Conservation (phyloP, 306 rosid species). For the Prunus fruticosa region DNA sequence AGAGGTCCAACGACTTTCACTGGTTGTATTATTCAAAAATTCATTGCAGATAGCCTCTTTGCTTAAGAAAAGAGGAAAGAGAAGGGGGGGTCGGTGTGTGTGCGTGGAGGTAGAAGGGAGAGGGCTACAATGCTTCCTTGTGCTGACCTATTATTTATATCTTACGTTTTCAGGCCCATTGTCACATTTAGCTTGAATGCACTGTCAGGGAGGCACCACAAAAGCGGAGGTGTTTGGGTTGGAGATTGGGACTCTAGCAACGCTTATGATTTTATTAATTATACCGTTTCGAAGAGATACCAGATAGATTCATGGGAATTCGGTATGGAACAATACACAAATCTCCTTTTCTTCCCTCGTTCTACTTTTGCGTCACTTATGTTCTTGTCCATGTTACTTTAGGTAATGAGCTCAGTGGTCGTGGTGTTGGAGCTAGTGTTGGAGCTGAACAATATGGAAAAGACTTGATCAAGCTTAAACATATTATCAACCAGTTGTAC, state of each 20-base stretch:
- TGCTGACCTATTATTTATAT: conserved; percentile 9
- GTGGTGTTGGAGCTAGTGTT: conserved; percentile 78
- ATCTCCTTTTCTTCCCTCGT: conserved; percentile 16
- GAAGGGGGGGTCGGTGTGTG: too few relatives aligned
- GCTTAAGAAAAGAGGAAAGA: not conserved
- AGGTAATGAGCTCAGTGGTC: conserved; percentile 95
- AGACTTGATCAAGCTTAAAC: conserved; percentile 69
- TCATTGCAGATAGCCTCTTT: not conserved
- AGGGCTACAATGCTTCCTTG: not conserved
- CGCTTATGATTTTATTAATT: conserved; percentile 59
- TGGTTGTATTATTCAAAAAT: not conserved
- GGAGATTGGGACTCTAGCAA: conserved; percentile 86
- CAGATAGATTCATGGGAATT: conserved; percentile 89
- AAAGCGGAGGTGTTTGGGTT: conserved; percentile 47
- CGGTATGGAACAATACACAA: conserved; percentile 49
- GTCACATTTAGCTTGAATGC: conserved; percentile 94
- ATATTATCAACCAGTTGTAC: conserved; percentile 47
- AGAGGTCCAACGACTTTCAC: not conserved
- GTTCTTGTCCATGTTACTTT: conserved; percentile 24
- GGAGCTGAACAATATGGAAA: conserved; percentile 75
- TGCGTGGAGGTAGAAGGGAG: not conserved
- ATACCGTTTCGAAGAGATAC: conserved; percentile 72
- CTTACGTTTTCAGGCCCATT: conserved; percentile 53
- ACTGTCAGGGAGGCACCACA: conserved; percentile 68
- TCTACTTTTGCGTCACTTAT: conserved; percentile 20